Conservation (phyloP, 352 stramenopile species). For the Phytophthora foliorum region DNA sequence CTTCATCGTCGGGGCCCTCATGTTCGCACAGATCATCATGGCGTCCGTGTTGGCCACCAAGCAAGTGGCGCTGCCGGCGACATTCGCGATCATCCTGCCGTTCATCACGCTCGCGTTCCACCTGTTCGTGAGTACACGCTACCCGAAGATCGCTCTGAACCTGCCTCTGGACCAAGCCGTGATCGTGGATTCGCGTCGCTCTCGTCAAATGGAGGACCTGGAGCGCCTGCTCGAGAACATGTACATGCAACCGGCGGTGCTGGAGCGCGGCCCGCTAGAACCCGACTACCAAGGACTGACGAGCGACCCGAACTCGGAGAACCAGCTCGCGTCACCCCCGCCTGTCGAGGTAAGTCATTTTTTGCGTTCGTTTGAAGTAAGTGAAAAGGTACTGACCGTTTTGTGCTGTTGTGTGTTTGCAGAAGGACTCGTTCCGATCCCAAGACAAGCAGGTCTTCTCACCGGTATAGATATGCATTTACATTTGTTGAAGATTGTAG, state of each 20-base stretch:
- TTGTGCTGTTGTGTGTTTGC: conserved; percentile 29
- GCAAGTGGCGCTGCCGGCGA: conserved; percentile 67
- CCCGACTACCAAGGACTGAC: conserved; percentile 81
- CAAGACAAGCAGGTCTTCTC: conserved; percentile 50
- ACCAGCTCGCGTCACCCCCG: conserved; percentile 75
- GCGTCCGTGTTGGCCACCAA: conserved; percentile 79
- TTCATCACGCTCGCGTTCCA: conserved; percentile 78
- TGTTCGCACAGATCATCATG: conserved; percentile 88
- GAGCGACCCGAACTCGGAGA: conserved; percentile 68
- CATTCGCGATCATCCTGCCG: conserved; percentile 68
- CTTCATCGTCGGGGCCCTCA: conserved; percentile 79
- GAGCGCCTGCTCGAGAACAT: conserved; percentile 66
- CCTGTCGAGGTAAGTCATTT: conserved; percentile 56
- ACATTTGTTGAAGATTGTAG: conserved; percentile 25
- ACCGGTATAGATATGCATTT: conserved; percentile 41
- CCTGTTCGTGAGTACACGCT: conserved; percentile 75
- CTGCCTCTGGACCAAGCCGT: conserved; percentile 84
- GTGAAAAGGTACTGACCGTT: conserved; percentile 14
- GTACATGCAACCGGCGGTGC: conserved; percentile 77
- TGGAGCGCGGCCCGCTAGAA: conserved; percentile 69
- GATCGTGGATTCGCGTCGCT: conserved; percentile 69
- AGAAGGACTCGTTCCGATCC: conserved; percentile 48
- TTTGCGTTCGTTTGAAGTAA: conserved; percentile 3
- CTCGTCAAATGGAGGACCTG: conserved; percentile 62
- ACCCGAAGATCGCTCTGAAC: conserved; percentile 72